These are phyloP conservation scores for Wilcoxina mikolae DNA, from an alignment of 495 filamentous ascomycete genomes.

Conservation along the genomic window DNA sequence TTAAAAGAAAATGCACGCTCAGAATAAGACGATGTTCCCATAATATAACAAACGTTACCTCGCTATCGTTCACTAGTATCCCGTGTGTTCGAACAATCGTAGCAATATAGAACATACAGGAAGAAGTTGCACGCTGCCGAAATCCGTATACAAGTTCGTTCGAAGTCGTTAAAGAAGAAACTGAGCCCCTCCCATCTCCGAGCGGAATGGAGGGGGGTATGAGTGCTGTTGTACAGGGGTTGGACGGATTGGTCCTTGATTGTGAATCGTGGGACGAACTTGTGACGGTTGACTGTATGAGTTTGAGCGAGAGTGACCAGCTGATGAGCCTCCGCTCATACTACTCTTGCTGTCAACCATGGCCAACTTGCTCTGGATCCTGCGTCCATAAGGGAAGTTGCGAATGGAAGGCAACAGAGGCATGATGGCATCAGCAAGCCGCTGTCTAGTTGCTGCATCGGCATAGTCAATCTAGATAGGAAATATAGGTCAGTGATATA, in stretches of 20 bases:
- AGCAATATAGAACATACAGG: neutral
- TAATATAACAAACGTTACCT: slow-evolving; percentile 3
- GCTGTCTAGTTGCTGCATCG: slow-evolving; percentile 50
- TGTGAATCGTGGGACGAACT: slow-evolving; percentile 2
- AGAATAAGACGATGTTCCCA: neutral
- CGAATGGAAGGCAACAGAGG: slow-evolving; percentile 69
- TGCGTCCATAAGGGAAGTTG: slow-evolving; percentile 79
- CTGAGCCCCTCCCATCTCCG: slow-evolving; percentile 4
- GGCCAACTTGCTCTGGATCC: slow-evolving; percentile 73
- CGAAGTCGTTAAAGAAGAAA: slow-evolving; percentile 8
- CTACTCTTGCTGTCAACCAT: slow-evolving; percentile 5
- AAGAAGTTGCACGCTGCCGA: neutral
- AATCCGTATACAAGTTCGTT: slow-evolving; percentile 23
- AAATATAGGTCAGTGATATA: slow-evolving; percentile 11
- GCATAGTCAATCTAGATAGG: slow-evolving; percentile 52
- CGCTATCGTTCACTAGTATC: neutral
- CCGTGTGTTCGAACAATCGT: neutral
- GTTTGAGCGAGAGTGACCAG: slow-evolving; percentile 21
- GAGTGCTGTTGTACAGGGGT: slow-evolving; percentile 27
- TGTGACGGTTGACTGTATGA: slow-evolving; percentile 25
- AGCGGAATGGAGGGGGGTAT: slow-evolving; percentile 18
- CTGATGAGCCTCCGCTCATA: slow-evolving; percentile 9
- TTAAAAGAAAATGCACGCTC: slow-evolving; percentile 4
- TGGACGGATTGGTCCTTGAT: slow-evolving; percentile 10
- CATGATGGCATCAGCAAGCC: slow-evolving; percentile 66